Evolutionary conservation across 345 rosid species (phyloP).

Genomic region (Hypericum androsaemum): DNA sequence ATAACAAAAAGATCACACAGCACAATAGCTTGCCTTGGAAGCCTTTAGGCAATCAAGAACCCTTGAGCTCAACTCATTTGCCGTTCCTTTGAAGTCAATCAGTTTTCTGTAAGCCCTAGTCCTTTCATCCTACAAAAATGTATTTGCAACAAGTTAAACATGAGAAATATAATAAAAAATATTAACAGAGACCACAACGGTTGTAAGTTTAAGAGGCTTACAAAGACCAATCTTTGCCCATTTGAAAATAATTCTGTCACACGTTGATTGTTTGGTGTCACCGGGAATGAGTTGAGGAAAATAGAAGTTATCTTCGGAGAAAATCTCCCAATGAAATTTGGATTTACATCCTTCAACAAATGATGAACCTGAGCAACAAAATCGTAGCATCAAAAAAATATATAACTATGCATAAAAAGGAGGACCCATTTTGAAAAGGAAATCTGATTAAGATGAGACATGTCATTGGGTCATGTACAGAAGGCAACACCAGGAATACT

Average conservation of each 20-base stretch:
- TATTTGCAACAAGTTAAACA: neutral
- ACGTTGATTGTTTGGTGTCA: constrained; percentile 79
- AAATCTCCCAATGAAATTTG: constrained; percentile 39
- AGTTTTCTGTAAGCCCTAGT: constrained; percentile 66
- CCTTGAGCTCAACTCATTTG: constrained; percentile 59
- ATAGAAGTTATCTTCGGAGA: constrained; percentile 28
- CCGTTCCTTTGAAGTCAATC: constrained; percentile 54
- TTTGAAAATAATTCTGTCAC: constrained; percentile 63
- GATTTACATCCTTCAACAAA: constrained; percentile 51
- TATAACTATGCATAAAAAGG: neutral
- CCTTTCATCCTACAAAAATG: constrained; percentile 54
- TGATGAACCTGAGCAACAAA: constrained; percentile 37
- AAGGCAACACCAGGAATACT: neutral
- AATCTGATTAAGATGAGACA: neutral
- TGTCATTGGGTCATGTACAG: neutral
- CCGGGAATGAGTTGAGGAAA: constrained; percentile 51
- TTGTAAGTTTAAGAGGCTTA: constrained; percentile 27
- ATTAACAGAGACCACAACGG: neutral
- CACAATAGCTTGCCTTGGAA: constrained; percentile 60
- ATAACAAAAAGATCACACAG: no score
- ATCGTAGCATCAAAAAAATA: neutral
- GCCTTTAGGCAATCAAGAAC: constrained; percentile 64
- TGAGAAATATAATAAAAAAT: constrained; percentile 1
- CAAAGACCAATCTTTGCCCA: constrained; percentile 51
- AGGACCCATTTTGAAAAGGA: neutral